Percentiles rank a stretch among this genome's conserved stretches.
Conservation (phyloP, 2,329 filamentous ascomycete genomes). For the Xylariaceae sp. region DNA sequence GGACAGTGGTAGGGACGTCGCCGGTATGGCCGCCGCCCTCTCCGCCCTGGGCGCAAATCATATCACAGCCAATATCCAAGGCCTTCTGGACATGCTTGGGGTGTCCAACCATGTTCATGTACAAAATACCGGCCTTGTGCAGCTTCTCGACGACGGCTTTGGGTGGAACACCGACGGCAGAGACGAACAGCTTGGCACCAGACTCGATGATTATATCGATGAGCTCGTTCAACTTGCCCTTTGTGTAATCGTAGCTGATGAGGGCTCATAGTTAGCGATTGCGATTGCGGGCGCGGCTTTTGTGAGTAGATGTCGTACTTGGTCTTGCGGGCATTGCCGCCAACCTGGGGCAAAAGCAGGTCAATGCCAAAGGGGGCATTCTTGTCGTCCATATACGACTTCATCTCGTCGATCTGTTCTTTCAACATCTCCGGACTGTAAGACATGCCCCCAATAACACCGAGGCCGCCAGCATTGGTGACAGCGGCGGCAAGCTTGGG, state of each 20-base stretch:
- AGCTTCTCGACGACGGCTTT: slow-evolving; percentile 84
- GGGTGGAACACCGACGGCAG: slow-evolving; percentile 89
- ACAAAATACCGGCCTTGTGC: slow-evolving; percentile 81
- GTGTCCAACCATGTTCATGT: slow-evolving; percentile 99
- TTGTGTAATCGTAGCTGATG: slow-evolving; percentile 95
- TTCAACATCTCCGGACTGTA: slow-evolving; percentile 97
- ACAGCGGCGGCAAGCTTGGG: slow-evolving; percentile 95
- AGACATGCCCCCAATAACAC: slow-evolving; percentile 91
- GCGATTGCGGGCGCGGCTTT: slow-evolving; percentile 5
- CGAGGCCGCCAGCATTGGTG: slow-evolving; percentile 92
- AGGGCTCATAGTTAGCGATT: slow-evolving; percentile 17
- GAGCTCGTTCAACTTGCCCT: slow-evolving; percentile 92
- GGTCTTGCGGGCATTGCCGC: slow-evolving; percentile 89
- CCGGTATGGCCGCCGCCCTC: slow-evolving; percentile 97
- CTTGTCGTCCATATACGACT: slow-evolving; percentile 82
- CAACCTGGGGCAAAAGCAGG: slow-evolving; percentile 88
- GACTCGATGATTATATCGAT: slow-evolving; percentile 90
- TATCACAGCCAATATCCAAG: slow-evolving; percentile 84
- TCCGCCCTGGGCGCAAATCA: slow-evolving; percentile 97
- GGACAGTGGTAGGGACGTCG: slow-evolving; percentile 83
- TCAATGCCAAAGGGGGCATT: slow-evolving; percentile 94
- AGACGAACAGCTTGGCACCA: slow-evolving; percentile 90
- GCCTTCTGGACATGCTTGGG: slow-evolving; percentile 98
- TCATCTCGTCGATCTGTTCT: slow-evolving; percentile 93
- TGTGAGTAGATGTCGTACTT: slow-evolving; percentile 50